Evolutionary conservation across 2,329 filamentous ascomycete genomes (phyloP).

Genomic region (Paecilomyces formosus): DNA sequence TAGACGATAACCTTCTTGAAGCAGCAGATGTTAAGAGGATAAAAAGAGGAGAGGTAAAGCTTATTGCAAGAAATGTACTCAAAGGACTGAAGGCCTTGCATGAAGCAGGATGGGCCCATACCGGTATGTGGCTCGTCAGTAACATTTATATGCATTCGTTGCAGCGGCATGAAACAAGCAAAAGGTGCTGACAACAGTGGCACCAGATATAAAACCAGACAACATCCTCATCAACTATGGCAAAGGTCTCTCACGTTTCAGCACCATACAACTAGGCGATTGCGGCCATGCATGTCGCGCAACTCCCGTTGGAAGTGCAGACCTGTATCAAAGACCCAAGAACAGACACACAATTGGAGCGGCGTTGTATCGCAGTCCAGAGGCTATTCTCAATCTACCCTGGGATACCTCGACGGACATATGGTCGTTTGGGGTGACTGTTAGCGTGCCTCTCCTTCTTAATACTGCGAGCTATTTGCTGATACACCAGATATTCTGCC

Average conservation of each 20-base stretch:
- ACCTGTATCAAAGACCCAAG: not conserved
- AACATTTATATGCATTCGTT: not conserved
- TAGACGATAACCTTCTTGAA: not conserved
- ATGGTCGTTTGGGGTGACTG: constrained; percentile 33
- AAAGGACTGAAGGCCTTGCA: not conserved
- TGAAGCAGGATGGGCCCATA: not conserved
- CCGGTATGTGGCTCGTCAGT: not conserved
- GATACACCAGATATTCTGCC: not conserved
- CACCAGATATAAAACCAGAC: not conserved
- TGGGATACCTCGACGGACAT: constrained; percentile 34
- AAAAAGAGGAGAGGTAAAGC: not conserved
- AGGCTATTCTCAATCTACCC: constrained; percentile 21
- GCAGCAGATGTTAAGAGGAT: not conserved
- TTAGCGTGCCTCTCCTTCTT: constrained; percentile 15
- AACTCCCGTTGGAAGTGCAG: not conserved
- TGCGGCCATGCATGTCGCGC: not conserved
- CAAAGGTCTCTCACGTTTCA: not conserved
- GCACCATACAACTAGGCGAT: not conserved
- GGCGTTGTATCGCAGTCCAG: constrained; percentile 31
- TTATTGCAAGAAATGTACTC: not conserved
- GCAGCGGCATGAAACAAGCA: not conserved
- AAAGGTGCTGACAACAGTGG: not conserved
- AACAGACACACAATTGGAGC: constrained; percentile 20
- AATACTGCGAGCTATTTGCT: not conserved
- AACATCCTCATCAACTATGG: not conserved